Conservation (phyloP, 257 asterid genomes). For the Solanum bulbocastanum region DNA sequence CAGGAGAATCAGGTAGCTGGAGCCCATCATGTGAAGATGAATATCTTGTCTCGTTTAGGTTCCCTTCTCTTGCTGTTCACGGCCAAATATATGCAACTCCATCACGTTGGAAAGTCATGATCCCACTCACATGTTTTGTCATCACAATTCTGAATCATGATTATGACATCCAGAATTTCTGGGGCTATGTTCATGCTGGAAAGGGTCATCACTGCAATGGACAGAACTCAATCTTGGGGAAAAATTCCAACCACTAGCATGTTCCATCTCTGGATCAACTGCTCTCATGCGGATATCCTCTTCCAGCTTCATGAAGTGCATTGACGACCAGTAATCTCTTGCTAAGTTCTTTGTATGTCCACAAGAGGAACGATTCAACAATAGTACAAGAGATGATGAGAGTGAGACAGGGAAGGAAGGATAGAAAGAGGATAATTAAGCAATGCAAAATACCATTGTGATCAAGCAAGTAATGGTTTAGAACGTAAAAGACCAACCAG, state of each 20-base stretch:
- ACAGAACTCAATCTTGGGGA: conserved; percentile 67
- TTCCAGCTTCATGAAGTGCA: conserved; percentile 54
- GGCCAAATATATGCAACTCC: background rate
- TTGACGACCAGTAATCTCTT: conserved; percentile 67
- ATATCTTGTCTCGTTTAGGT: background rate
- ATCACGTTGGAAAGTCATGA: background rate
- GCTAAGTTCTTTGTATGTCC: conserved; percentile 43
- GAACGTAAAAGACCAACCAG: conserved; percentile 34
- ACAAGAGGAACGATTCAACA: background rate
- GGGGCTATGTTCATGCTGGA: conserved; percentile 63
- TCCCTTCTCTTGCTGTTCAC: background rate
- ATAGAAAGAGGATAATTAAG: background rate
- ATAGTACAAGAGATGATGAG: background rate
- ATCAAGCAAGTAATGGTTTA: background rate
- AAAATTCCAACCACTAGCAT: conserved; percentile 37
- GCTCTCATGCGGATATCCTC: conserved; percentile 39
- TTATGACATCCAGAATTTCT: conserved; percentile 25
- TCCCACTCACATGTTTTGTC: background rate
- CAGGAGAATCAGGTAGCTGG: background rate
- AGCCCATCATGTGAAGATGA: background rate
- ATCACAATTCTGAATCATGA: conserved; percentile 27
- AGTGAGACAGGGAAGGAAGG: background rate
- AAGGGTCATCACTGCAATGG: conserved; percentile 67
- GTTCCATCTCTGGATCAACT: conserved; percentile 32
- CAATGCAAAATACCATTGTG: background rate